These are phyloP conservation scores for Linaria vulgaris DNA, from an alignment of 257 asterid species.

Conservation along the genomic window DNA sequence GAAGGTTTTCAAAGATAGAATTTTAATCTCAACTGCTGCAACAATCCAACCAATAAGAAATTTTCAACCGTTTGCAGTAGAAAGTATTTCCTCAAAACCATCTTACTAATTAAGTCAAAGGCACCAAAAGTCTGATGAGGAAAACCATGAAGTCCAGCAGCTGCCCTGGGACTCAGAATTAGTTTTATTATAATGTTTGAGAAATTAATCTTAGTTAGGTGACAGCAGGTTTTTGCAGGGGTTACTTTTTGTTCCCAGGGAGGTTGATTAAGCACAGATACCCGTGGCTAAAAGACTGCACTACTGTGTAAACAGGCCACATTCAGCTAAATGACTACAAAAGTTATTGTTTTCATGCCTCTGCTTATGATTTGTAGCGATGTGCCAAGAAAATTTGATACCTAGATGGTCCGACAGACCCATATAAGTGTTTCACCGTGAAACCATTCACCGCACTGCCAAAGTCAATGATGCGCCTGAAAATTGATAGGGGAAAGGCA, in stretches of 20 bases:
- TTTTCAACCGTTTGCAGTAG: neutral
- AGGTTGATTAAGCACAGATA: neutral
- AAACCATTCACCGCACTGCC: slow-evolving; percentile 94
- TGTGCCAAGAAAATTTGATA: slow-evolving; percentile 38
- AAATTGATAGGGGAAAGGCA: slow-evolving; percentile 21
- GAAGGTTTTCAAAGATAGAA: neutral
- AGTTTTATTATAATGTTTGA: neutral
- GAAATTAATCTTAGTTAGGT: neutral
- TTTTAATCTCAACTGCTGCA: too few species aligned
- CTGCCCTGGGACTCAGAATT: neutral
- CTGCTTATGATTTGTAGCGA: slow-evolving; percentile 20
- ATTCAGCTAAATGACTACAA: slow-evolving; percentile 6
- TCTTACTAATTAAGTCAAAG: neutral
- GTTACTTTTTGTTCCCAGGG: neutral
- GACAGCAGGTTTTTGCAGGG: neutral
- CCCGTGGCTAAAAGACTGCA: slow-evolving; percentile 8
- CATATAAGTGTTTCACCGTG: slow-evolving; percentile 84
- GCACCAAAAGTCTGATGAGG: neutral
- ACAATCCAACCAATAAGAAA: neutral
- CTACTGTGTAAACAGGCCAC: neutral
- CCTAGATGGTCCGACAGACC: slow-evolving; percentile 95
- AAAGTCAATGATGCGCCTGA: slow-evolving; percentile 97
- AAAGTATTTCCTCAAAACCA: neutral
- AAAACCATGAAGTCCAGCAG: slow-evolving; percentile 4
- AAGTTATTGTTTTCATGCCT: slow-evolving; percentile 14